phyloP scores from a whole-genome alignment of 2,329 filamentous ascomycete genomes.

The Corynespora cassiicola region DNA sequence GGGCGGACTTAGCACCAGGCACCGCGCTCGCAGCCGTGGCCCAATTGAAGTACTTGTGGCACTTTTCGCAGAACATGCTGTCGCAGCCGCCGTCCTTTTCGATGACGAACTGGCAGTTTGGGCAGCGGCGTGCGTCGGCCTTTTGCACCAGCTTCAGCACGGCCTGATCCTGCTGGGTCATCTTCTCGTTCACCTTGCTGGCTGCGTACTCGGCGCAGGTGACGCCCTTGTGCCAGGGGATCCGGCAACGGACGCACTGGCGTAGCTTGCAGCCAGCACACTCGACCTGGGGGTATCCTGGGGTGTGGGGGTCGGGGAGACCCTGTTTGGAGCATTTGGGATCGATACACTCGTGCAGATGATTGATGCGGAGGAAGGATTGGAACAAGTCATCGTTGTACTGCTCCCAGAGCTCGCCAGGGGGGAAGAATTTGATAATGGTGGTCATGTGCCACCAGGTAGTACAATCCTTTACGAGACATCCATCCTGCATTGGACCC shows the following conservation, averaged over 20 bases:
- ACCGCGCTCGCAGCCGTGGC: constrained; percentile 27
- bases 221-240: constrained; percentile 30
- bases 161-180: constrained; percentile 27
- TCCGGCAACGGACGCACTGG: constrained; percentile 26
- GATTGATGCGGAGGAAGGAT: constrained; percentile 10
- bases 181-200: constrained; percentile 20
- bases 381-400: constrained; percentile 33
- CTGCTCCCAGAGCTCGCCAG: constrained; percentile 17
- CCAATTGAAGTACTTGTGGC: constrained; percentile 35
- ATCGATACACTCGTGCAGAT: constrained; percentile 26
- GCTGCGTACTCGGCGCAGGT: constrained; percentile 30
- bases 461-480: constrained; percentile 29
- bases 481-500: constrained; percentile 22
- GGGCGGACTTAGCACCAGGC: constrained; percentile 20
- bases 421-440: constrained; percentile 28
- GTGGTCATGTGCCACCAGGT: constrained; percentile 22
- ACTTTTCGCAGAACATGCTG: constrained; percentile 29
- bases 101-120: constrained; percentile 37
- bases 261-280: constrained; percentile 24
- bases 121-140: constrained; percentile 34
- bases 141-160: constrained; percentile 29
- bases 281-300: constrained; percentile 33
- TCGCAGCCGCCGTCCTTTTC: constrained; percentile 38
- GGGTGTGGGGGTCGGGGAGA: constrained; percentile 16
- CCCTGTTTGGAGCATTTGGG: constrained; percentile 19